phyloP scores from a whole-genome alignment of 1,284 basidiomycete species.

The Phellopilus nigrolimitatus region DNA sequence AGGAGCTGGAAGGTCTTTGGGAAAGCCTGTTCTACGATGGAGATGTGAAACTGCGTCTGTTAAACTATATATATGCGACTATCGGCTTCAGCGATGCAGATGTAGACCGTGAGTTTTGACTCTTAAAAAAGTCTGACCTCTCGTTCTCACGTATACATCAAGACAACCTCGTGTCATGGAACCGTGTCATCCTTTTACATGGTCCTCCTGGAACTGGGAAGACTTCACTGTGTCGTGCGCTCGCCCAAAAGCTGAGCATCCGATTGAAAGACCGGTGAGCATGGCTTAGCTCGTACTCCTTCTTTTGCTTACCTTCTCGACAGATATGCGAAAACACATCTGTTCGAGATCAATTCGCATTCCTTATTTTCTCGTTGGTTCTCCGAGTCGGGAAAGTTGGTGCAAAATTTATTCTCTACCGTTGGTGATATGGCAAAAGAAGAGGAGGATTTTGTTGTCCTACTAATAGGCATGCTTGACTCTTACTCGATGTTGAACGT shows the following conservation, averaged over 20 bases:
- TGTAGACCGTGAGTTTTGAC: conserved; percentile 68
- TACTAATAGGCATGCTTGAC: conserved; percentile 77
- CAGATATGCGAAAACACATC: conserved; percentile 80
- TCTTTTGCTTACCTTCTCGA: background rate
- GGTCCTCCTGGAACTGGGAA: conserved; percentile 99
- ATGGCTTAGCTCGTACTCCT: background rate
- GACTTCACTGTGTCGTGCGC: conserved; percentile 89
- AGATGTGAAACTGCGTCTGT: conserved; percentile 82
- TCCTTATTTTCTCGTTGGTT: conserved; percentile 97
- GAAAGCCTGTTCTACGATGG: conserved; percentile 86
- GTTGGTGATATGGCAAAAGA: conserved; percentile 90
- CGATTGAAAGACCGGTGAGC: conserved; percentile 75
- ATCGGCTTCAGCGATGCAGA: conserved; percentile 84
- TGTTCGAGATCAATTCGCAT: conserved; percentile 98
- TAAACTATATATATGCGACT: conserved; percentile 94
- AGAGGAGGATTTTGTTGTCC: conserved; percentile 86
- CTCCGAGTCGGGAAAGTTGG: conserved; percentile 97
- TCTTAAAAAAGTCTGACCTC: background rate
- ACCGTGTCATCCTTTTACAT: conserved; percentile 89
- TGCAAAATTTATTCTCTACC: conserved; percentile 87
- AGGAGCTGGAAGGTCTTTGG: conserved; percentile 86
- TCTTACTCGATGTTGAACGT: background rate
- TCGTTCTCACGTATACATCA: conserved; percentile 17
- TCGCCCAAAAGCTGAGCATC: conserved; percentile 95
- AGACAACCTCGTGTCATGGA: conserved; percentile 95